A percentile compares a stretch with the other conserved stretches of the same genome.
Conservation (phyloP, 208 protist species). For the Acanthamoeba castellanii region DNA sequence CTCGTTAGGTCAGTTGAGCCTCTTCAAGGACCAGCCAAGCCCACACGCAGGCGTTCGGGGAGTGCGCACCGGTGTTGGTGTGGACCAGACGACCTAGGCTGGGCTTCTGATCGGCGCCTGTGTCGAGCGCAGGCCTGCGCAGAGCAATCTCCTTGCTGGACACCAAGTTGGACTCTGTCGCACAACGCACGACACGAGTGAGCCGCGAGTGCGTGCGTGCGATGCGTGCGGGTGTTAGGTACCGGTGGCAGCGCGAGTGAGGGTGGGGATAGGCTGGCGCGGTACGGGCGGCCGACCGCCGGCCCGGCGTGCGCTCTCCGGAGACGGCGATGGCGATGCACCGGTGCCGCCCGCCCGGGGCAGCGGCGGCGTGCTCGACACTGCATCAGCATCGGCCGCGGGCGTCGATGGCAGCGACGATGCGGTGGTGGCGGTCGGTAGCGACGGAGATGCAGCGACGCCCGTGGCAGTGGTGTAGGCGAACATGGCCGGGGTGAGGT, state of each 20-base stretch:
- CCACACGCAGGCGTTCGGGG: background rate
- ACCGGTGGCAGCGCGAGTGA: background rate
- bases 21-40: background rate
- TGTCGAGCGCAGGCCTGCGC: background rate
- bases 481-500: slow-evolving; percentile 8
- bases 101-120: background rate
- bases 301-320: background rate
- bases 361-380: background rate
- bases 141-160: background rate
- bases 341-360: background rate
- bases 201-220: no score
- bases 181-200: background rate
- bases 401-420: background rate
- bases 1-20: background rate
- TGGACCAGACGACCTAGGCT: background rate
- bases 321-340: background rate
- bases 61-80: background rate
- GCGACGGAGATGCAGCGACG: background rate
- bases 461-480: background rate
- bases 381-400: background rate
- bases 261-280: background rate
- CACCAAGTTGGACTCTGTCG: background rate
- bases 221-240: background rate
- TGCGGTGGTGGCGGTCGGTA: background rate
- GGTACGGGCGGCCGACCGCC: background rate